Percentiles rank a stretch among this genome's conserved stretches.
Conservation (phyloP, 2,329 filamentous ascomycete species). For the Pseudogymnoascus sp. region DNA sequence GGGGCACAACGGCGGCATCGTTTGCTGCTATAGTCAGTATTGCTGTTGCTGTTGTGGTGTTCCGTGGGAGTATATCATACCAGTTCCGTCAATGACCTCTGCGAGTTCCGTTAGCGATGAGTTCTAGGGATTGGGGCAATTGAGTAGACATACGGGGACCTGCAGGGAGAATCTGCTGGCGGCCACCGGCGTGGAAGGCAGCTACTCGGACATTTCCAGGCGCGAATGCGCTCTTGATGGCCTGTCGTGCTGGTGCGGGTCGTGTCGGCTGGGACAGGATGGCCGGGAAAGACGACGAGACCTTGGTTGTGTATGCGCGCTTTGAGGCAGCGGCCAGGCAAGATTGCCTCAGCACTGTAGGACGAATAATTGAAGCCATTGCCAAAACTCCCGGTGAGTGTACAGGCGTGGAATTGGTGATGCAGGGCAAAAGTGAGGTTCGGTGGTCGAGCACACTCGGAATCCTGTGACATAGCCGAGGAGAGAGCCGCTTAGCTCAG, state of each 20-base stretch:
- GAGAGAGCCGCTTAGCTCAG: conserved; percentile 5
- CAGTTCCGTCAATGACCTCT: conserved; percentile 68
- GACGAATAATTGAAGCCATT: conserved; percentile 45
- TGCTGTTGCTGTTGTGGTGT: not conserved
- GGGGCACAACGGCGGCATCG: conserved; percentile 69
- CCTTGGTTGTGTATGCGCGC: conserved; percentile 36
- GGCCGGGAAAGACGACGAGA: conserved; percentile 25
- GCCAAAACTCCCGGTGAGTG: not conserved
- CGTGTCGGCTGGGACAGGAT: conserved; percentile 24
- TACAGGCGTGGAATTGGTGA: not conserved
- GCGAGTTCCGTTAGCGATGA: conserved; percentile 35
- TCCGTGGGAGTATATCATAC: conserved; percentile 39
- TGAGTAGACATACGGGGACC: conserved; percentile 62
- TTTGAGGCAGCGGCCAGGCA: conserved; percentile 32
- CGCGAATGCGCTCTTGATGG: conserved; percentile 28
- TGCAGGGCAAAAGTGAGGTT: conserved; percentile 3
- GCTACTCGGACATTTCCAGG: conserved; percentile 46
- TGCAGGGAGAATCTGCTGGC: conserved; percentile 69
- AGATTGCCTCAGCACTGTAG: conserved; percentile 39
- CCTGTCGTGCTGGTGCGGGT: conserved; percentile 20
- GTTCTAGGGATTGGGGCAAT: not conserved
- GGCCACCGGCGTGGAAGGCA: conserved; percentile 78
- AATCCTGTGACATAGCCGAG: conserved; percentile 6
- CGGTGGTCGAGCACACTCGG: conserved; percentile 2
- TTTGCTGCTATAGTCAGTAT: conserved; percentile 52